A percentile compares a stretch with the other conserved stretches of the same genome.
These are phyloP conservation scores for Thraustochytrium striatum DNA, from an alignment of 352 stramenopile genomes.

Conservation along the genomic window DNA sequence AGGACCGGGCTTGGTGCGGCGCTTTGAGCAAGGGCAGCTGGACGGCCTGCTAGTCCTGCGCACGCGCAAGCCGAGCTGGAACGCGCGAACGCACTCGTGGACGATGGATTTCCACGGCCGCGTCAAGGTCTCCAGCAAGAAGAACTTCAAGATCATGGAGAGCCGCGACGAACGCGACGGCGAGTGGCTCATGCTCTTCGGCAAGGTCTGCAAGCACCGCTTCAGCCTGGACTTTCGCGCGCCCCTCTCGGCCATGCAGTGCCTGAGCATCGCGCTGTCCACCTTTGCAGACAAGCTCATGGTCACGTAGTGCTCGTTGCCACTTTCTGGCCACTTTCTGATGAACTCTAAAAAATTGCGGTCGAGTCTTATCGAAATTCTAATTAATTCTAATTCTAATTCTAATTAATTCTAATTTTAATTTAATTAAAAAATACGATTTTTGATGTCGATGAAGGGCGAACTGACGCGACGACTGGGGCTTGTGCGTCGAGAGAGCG, in stretches of 20 bases:
- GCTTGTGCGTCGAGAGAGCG: background rate
- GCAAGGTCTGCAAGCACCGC: conserved; percentile 71
- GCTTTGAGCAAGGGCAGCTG: conserved; percentile 58
- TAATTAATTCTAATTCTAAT: too few species aligned
- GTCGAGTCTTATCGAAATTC: too few species aligned
- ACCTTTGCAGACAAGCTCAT: conserved; percentile 76
- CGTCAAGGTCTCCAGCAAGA: conserved; percentile 81
- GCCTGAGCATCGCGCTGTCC: conserved; percentile 71
- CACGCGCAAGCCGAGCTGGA: conserved; percentile 75
- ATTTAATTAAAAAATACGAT: too few species aligned
- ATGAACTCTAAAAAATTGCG: too few species aligned
- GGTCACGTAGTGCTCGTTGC: too few species aligned
- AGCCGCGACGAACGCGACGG: conserved; percentile 50
- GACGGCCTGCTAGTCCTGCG: conserved; percentile 71
- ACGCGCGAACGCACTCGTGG: conserved; percentile 71
- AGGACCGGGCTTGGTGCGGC: background rate
- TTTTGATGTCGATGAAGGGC: too few species aligned
- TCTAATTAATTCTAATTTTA: too few species aligned
- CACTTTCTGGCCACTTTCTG: too few species aligned
- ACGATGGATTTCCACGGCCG: conserved; percentile 80
- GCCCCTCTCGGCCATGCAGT: conserved; percentile 68
- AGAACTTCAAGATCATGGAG: conserved; percentile 76
- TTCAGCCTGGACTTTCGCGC: conserved; percentile 73
- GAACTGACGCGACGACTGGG: too few species aligned
- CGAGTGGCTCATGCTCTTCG: conserved; percentile 64